Percentiles rank a stretch among this genome's conserved stretches.
These are phyloP conservation scores for Ophiostoma sp. DNA, from an alignment of 2,329 filamentous ascomycete genomes.

Conservation along the genomic window DNA sequence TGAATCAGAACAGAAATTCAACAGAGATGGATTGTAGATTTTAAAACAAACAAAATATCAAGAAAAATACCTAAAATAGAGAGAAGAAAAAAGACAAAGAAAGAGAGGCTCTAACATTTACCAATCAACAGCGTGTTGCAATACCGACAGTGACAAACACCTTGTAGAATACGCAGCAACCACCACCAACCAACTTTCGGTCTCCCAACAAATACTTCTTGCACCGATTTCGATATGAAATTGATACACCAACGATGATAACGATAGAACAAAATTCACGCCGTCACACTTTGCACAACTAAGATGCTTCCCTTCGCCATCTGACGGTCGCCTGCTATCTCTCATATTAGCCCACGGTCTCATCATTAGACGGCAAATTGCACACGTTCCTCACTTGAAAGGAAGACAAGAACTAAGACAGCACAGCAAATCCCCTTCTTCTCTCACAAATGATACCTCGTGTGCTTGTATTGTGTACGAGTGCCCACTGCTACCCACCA, in stretches of 20 bases:
- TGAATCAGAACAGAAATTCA: no score
- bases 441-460: background rate
- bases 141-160: no score
- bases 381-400: background rate
- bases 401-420: background rate
- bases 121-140: no score
- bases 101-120: no score
- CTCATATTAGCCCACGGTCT: background rate
- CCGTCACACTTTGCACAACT: background rate
- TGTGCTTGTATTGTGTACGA: background rate
- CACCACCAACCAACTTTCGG: no score
- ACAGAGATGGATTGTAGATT: no score
- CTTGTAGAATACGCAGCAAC: no score
- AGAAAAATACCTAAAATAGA: no score
- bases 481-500: background rate
- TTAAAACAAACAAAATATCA: no score
- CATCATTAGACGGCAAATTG: background rate
- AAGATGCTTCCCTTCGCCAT: background rate
- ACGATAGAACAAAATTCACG: background rate
- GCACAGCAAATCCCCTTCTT: background rate
- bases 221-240: no score
- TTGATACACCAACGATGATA: background rate
- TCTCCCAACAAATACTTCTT: no score
- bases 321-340: background rate
- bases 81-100: no score